Base-by-base conservation (phyloP, 1,139 yeast genomes). In the Scheffersomyces segobiensis region DNA sequence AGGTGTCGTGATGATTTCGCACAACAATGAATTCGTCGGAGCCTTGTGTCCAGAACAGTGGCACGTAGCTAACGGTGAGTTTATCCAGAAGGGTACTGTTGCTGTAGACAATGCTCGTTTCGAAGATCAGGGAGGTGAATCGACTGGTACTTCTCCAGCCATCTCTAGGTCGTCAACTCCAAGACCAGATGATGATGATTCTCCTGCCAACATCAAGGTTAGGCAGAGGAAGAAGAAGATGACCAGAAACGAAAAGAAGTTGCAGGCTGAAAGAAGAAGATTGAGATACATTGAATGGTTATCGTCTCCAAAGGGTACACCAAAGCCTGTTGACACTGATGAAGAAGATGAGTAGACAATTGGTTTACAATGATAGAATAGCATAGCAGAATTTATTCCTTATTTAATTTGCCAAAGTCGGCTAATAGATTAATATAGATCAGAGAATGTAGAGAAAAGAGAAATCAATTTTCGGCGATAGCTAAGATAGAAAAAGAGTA, bases 21-120 rank as follows among this genome's bases (percentile, higher is more conserved):
- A 95, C 81, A 93, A 93, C 81, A 90, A 88, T 70, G 99, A 95
- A 76, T 95, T 95, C 68, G 98, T 93, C 52, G 97, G 98, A 59
- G 98, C 99, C 2, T 79, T 95, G 67, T 93, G 98, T 75, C 98
- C 98, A 51, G 99, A 95, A 79, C 98, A 93, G 77, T 95, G 99
- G 99, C 87, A 90, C 68, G 97, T 95, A 59, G 97, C 92, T 73
- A 90, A 93, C 69, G 99, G 99, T 72, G 84, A 84, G 62, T 88
- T 95, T 77, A 88, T 90, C 39, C 93, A 89, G 68, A 91, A 88
- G 80, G 97, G 97, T 61, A 84, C 84, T 61, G 85, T 87, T 47
- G 89, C 85, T 52, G 88, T 93, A 60, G 97, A 92, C 67, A 78
- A 82, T 60, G 82, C 86, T 55, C 84, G 97, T 72, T 93, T 93